A percentile compares a stretch with the other conserved stretches of the same genome.
phyloP scores from a whole-genome alignment of 192 early-diverging fungal genomes.

The Entrophospora sp. region DNA sequence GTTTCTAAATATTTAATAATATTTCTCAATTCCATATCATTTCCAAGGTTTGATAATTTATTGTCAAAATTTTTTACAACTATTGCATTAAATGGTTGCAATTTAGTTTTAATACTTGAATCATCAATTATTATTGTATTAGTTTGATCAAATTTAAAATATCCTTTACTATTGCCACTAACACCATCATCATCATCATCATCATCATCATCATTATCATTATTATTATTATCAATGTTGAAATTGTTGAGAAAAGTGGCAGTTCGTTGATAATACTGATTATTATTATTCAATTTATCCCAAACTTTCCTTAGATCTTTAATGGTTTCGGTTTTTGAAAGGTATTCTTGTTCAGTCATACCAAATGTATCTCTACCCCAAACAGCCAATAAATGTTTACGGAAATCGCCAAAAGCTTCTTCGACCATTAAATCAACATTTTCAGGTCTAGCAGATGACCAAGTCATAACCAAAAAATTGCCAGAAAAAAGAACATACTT shows the following conservation, averaged over 20 bases:
- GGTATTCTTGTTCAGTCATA: constrained; percentile 29
- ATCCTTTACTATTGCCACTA: background rate
- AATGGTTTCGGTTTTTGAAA: constrained; percentile 36
- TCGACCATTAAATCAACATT: constrained; percentile 49
- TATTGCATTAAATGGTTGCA: constrained; percentile 43
- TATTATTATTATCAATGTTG: too few relatives aligned
- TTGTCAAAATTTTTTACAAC: constrained; percentile 28
- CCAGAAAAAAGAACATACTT: constrained; percentile 35
- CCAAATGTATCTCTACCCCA: constrained; percentile 53
- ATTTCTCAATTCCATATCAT: constrained; percentile 33
- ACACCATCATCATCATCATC: too few relatives aligned
- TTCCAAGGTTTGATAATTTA: background rate
- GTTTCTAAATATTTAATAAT: constrained; percentile 33
- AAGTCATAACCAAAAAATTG: constrained; percentile 64
- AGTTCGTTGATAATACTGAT: too few relatives aligned
- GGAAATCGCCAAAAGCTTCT: constrained; percentile 27
- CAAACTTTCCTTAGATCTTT: constrained; percentile 55
- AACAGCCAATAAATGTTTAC: constrained; percentile 31
- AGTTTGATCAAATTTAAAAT: constrained; percentile 23
- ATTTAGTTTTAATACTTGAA: constrained; percentile 33
- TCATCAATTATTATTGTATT: constrained; percentile 50
- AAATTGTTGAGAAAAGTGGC: background rate
- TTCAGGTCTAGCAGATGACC: constrained; percentile 52
- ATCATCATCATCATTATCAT: too few relatives aligned
- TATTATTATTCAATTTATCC: constrained; percentile 28